Conservation (phyloP, 2,329 filamentous ascomycete species). For the Cladosporium phlei region DNA sequence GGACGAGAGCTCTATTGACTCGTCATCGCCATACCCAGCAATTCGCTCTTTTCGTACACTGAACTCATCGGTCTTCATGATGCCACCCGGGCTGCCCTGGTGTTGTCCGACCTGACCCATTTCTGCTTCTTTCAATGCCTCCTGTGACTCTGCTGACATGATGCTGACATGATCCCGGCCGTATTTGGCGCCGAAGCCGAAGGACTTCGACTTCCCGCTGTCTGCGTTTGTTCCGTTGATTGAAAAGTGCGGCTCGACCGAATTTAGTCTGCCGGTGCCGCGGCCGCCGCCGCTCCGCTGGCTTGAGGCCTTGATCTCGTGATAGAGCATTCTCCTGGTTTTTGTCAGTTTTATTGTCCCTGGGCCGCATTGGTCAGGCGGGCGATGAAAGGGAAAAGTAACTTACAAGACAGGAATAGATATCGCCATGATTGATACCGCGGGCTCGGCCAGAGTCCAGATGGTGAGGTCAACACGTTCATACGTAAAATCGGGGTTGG, state of each 20-base stretch:
- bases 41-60: constrained; percentile 6
- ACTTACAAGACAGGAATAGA: constrained; percentile 10
- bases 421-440: constrained; percentile 11
- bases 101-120: neutral
- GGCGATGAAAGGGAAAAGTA: neutral
- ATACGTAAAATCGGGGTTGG: constrained; percentile 2
- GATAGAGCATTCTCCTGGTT: constrained; percentile 3
- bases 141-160: constrained; percentile 9
- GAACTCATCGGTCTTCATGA: constrained; percentile 11
- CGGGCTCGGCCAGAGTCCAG: constrained; percentile 8
- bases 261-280: neutral
- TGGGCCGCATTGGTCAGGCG: too few relatives aligned
- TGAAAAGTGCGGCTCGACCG: neutral
- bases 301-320: constrained; percentile 9
- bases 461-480: constrained; percentile 6
- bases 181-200: constrained; percentile 5
- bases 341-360: neutral
- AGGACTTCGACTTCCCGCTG: neutral
- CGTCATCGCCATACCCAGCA: neutral
- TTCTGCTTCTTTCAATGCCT: constrained; percentile 5
- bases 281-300: constrained; percentile 2
- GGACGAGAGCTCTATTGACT: neutral
- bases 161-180: neutral
- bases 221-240: neutral
- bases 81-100: neutral